Evolutionary conservation across 2,329 filamentous ascomycete species (phyloP).

Genomic region (Alternaria dauci): DNA sequence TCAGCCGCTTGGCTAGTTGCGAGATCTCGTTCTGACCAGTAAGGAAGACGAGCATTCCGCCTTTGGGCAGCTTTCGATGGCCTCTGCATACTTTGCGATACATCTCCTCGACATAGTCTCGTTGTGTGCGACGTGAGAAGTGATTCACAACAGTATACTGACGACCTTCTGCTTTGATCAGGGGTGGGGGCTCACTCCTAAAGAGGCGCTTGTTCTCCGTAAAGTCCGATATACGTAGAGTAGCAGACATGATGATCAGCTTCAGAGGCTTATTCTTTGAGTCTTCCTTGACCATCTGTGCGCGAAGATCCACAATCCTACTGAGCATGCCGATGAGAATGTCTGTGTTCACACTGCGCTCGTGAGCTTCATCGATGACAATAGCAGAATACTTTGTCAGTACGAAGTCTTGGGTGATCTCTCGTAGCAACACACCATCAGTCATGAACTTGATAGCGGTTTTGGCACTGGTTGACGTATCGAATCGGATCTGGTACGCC

Average conservation of each 20-base stretch:
- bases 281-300: constrained; percentile 76
- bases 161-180: constrained; percentile 88
- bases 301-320: constrained; percentile 84
- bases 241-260: constrained; percentile 97
- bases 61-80: constrained; percentile 87
- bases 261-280: constrained; percentile 78
- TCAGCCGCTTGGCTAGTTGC: constrained; percentile 80
- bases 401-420: constrained; percentile 88
- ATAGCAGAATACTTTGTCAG: constrained; percentile 91
- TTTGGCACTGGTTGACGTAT: constrained; percentile 78
- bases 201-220: constrained; percentile 86
- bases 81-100: constrained; percentile 87
- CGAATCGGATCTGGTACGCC: constrained; percentile 92
- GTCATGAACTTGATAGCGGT: constrained; percentile 99
- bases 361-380: constrained; percentile 95
- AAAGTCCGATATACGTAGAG: constrained; percentile 88
- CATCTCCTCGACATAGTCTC: constrained; percentile 90
- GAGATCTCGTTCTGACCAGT: constrained; percentile 94
- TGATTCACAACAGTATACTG: constrained; percentile 91
- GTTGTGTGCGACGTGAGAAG: constrained; percentile 81
- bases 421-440: constrained; percentile 91
- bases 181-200: constrained; percentile 73
- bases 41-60: constrained; percentile 91
- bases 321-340: constrained; percentile 98
- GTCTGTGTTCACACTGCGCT: constrained; percentile 96